Conservation (phyloP, 768 basidiomycete genomes). For the Trametes gibbosa region DNA sequence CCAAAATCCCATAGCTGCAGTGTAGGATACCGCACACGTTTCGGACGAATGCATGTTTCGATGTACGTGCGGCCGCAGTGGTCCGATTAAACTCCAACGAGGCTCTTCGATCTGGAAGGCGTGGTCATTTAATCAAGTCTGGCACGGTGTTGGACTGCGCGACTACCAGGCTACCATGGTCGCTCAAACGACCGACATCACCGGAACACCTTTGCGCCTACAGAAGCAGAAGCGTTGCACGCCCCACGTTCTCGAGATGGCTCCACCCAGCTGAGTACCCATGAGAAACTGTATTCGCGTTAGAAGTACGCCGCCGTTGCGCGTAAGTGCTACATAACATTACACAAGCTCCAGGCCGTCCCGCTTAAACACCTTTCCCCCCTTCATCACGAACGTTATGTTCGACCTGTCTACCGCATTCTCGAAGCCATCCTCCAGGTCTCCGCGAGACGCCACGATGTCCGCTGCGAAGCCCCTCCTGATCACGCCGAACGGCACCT, state of each 20-base stretch:
- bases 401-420: conserved; percentile 44
- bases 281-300: background rate
- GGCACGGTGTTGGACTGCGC: no score
- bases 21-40: no score
- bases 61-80: no score
- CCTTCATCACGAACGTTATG: conserved; percentile 60
- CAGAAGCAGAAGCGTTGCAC: background rate
- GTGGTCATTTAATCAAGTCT: background rate
- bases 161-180: background rate
- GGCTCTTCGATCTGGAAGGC: no score
- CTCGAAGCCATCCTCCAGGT: conserved; percentile 39
- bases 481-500: conserved; percentile 54
- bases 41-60: no score
- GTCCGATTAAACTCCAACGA: no score
- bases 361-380: conserved; percentile 44
- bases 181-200: background rate
- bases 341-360: conserved; percentile 31
- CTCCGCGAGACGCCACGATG: conserved; percentile 38
- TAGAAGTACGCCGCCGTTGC: background rate
- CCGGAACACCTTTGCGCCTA: background rate
- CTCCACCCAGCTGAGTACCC: no score
- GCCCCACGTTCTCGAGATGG: no score
- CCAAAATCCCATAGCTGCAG: background rate
- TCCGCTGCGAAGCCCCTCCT: conserved; percentile 56
- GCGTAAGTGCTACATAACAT: background rate